These are phyloP conservation scores for Blastobotrys illinoisensis DNA, from an alignment of 1,139 yeast genomes.

Conservation along the genomic window DNA sequence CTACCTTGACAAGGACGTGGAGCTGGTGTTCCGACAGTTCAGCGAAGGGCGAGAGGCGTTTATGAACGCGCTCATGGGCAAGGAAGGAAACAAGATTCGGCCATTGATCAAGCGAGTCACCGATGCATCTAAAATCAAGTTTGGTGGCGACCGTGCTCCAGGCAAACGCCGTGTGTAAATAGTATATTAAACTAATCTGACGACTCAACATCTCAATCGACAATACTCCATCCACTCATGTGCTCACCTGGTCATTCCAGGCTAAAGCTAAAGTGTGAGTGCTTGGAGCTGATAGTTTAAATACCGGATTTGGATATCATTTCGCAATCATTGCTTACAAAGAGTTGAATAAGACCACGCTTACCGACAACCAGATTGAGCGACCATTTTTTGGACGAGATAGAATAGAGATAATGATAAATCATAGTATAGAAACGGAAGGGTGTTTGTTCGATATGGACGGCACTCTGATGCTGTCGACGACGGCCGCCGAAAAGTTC, in stretches of 20 bases:
- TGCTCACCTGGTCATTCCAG: too few relatives aligned
- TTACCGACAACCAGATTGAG: too few relatives aligned
- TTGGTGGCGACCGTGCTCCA: conserved; percentile 90
- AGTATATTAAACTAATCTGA: conserved; percentile 3
- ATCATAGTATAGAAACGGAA: conserved; percentile 8
- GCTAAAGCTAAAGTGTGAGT: too few relatives aligned
- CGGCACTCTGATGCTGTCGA: conserved; percentile 74
- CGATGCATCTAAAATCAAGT: conserved; percentile 75
- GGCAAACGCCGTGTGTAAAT: conserved; percentile 67
- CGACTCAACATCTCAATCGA: neutral
- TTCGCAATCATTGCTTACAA: neutral
- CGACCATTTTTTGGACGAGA: too few relatives aligned
- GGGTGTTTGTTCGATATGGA: conserved; percentile 64
- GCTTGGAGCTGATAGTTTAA: neutral
- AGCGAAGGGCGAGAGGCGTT: conserved; percentile 92
- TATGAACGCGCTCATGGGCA: conserved; percentile 76
- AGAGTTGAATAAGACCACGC: too few relatives aligned
- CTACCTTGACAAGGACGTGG: conserved; percentile 41
- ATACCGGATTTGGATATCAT: neutral
- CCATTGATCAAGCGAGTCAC: conserved; percentile 60
- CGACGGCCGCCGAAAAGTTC: conserved; percentile 70
- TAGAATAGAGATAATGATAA: neutral
- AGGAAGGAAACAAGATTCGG: conserved; percentile 72
- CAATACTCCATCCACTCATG: too few relatives aligned
- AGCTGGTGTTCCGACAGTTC: conserved; percentile 69